A percentile compares a stretch with the other conserved stretches of the same genome.
Conservation (phyloP, 805 yeast genomes). For the Wickerhamomyces mucosus region DNA sequence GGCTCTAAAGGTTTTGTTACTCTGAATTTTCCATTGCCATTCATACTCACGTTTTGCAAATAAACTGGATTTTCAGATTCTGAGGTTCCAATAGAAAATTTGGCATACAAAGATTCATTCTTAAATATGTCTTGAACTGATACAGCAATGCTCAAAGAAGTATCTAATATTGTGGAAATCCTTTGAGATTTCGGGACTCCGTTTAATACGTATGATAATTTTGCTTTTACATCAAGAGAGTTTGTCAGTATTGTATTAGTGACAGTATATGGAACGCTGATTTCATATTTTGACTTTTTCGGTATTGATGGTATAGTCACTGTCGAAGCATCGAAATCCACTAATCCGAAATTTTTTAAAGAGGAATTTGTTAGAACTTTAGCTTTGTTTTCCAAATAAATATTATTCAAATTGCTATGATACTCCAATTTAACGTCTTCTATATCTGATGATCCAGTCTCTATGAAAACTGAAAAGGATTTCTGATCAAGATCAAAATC, state of each 20-base stretch:
- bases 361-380: too few relatives aligned
- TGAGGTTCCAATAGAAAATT: constrained; percentile 59
- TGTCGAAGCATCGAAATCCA: too few relatives aligned
- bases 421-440: constrained; percentile 5
- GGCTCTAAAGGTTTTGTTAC: constrained; percentile 24
- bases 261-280: constrained; percentile 24
- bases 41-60: constrained; percentile 34
- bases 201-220: constrained; percentile 5
- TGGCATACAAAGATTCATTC: constrained; percentile 45
- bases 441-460: constrained; percentile 3
- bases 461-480: constrained; percentile 13
- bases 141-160: constrained; percentile 53
- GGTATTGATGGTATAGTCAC: constrained; percentile 3
- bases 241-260: constrained; percentile 12
- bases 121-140: constrained; percentile 76
- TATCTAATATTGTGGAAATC: constrained; percentile 30
- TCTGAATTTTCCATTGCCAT: constrained; percentile 23
- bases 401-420: too few relatives aligned
- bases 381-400: too few relatives aligned
- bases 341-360: too few relatives aligned
- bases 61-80: constrained; percentile 43
- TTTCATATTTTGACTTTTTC: constrained; percentile 11
- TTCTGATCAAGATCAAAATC: constrained; percentile 9
- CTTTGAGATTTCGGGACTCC: constrained; percentile 12
- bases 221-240: constrained; percentile 7